A percentile compares a stretch with the other conserved stretches of the same genome.
phyloP scores from a whole-genome alignment of 78 protist species.

The Pelomyxa schiedti region DNA sequence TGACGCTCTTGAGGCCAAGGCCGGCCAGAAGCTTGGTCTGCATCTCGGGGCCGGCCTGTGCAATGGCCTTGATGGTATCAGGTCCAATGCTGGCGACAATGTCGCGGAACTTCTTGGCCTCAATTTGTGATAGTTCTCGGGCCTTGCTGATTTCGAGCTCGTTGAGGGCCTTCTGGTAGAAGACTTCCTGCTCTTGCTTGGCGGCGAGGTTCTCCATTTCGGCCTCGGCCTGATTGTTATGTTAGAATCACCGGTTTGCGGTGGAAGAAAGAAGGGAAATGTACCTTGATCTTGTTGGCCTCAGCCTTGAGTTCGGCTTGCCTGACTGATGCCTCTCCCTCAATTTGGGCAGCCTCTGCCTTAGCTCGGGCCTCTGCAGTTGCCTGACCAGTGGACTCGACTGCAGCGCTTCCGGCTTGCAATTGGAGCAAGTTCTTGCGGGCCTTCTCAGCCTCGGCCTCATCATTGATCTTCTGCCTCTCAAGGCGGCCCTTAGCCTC shows the following conservation, averaged over 20 bases:
- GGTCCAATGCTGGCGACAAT: slow-evolving; percentile 59
- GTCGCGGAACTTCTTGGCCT: slow-evolving; percentile 53
- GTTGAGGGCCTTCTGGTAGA: slow-evolving; percentile 28
- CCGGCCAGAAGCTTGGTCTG: slow-evolving; percentile 63
- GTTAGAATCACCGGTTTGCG: no score
- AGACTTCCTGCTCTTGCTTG: slow-evolving; percentile 46
- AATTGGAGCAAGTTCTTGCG: slow-evolving; percentile 50
- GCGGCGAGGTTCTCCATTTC: slow-evolving; percentile 34
- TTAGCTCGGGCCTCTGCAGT: slow-evolving; percentile 72
- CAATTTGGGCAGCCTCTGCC: slow-evolving; percentile 67
- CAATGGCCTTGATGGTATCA: slow-evolving; percentile 58
- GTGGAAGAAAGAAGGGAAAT: no score
- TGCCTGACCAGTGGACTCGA: slow-evolving; percentile 71
- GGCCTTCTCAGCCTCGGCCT: slow-evolving; percentile 58
- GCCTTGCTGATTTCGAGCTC: slow-evolving; percentile 53
- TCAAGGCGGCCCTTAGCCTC: slow-evolving; percentile 72
- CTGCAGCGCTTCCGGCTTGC: slow-evolving; percentile 56
- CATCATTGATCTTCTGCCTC: slow-evolving; percentile 65
- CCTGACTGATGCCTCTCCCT: slow-evolving; percentile 56
- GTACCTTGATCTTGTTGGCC: slow-evolving; percentile 54
- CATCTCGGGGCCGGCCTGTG: slow-evolving; percentile 74
- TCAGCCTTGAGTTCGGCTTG: slow-evolving; percentile 66
- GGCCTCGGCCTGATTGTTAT: no score
- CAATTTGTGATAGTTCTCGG: slow-evolving; percentile 35
- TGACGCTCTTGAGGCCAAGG: slow-evolving; percentile 54